phyloP scores from a whole-genome alignment of 495 filamentous ascomycete genomes.

The Ascobolus immersus region DNA sequence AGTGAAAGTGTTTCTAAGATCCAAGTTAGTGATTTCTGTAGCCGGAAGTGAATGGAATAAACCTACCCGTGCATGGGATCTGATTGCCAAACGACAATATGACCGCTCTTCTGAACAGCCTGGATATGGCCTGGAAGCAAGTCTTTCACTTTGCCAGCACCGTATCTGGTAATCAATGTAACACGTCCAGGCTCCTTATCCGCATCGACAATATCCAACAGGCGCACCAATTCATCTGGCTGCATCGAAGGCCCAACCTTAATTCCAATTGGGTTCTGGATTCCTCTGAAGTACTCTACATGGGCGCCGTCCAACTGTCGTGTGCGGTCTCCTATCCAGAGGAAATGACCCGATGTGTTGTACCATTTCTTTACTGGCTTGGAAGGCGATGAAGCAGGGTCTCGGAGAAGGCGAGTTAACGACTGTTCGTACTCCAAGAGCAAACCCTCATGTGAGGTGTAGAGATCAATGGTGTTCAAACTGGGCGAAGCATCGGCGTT shows the following conservation, averaged over 20 bases:
- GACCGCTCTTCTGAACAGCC: slow-evolving; percentile 49
- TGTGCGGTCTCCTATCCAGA: slow-evolving; percentile 95
- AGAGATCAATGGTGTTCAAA: slow-evolving; percentile 83
- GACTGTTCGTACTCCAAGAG: slow-evolving; percentile 83
- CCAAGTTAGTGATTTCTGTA: slow-evolving; percentile 1
- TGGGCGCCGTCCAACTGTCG: slow-evolving; percentile 77
- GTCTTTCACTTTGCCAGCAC: slow-evolving; percentile 39
- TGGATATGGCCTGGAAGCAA: slow-evolving; percentile 63
- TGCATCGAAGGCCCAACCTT: slow-evolving; percentile 79
- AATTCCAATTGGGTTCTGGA: slow-evolving; percentile 84
- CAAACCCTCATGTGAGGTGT: slow-evolving; percentile 82
- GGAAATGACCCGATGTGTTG: slow-evolving; percentile 84
- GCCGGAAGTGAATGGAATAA: slow-evolving; percentile 1
- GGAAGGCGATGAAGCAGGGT: too few species aligned
- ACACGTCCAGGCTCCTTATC: slow-evolving; percentile 61
- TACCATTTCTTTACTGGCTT: slow-evolving; percentile 27
- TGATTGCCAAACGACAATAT: slow-evolving; percentile 84
- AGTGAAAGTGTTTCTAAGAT: slow-evolving; percentile 32
- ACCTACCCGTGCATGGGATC: slow-evolving; percentile 85
- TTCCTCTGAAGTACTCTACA: slow-evolving; percentile 88
- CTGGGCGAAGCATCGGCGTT: slow-evolving; percentile 66
- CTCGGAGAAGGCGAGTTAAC: slow-evolving; percentile 48
- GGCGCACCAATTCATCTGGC: slow-evolving; percentile 38
- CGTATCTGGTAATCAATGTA: slow-evolving; percentile 88
- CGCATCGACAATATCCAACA: slow-evolving; percentile 72